These are phyloP conservation scores for Venturia carpophila DNA, from an alignment of 2,329 filamentous ascomycete species.

Conservation along the genomic window DNA sequence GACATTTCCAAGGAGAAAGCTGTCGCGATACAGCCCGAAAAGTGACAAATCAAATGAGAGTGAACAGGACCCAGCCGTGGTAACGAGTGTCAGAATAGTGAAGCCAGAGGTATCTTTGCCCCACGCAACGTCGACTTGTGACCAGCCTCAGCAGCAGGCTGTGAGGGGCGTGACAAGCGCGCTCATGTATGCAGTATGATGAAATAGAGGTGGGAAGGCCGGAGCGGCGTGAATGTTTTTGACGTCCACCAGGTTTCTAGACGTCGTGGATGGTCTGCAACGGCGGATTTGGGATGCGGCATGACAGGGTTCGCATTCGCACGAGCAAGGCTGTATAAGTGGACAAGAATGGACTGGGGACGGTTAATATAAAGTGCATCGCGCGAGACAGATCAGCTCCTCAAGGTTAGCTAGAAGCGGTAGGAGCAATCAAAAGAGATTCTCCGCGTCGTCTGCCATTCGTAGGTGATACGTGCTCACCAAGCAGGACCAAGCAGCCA, in stretches of 20 bases:
- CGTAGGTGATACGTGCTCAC: not conserved
- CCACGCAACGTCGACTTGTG: not conserved
- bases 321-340: not conserved
- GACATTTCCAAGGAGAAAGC: not conserved
- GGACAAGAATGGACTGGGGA: not conserved
- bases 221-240: not conserved
- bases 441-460: not conserved
- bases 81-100: not conserved
- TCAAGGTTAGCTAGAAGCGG: not conserved
- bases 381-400: not conserved
- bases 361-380: constrained; percentile 7
- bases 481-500: not conserved
- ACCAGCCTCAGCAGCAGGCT: constrained; percentile 4
- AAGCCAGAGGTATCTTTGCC: not conserved
- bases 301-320: not conserved
- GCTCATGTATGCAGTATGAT: not conserved
- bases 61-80: not conserved
- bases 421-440: not conserved
- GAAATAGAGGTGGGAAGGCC: not conserved
- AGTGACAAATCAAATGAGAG: not conserved
- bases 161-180: not conserved
- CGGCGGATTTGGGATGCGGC: not conserved
- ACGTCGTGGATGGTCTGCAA: not conserved
- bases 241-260: not conserved
- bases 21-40: not conserved